Evolutionary conservation across 2,329 filamentous ascomycete species (phyloP), one percentile per base, ranked within the genome.

Genomic region (Ophiostoma perfectum): DNA sequence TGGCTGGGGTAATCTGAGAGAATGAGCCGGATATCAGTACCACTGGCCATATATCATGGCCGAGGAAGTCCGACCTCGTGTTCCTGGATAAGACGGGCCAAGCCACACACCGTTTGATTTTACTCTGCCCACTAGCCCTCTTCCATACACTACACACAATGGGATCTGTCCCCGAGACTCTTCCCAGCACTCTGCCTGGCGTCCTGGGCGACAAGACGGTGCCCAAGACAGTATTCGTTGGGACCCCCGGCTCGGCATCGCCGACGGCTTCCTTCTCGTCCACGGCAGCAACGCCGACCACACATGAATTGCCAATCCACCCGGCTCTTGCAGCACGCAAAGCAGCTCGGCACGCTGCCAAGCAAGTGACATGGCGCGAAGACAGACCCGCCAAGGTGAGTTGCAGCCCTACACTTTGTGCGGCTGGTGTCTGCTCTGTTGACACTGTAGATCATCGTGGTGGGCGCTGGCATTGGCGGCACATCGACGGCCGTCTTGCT

Each of bases 361-460:
- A 55, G 49, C 49, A 55, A 18, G 49, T 27, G 7, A 55, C 49
- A 55, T 55, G 49, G 49, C 49, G 49, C n/a, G 49, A 55, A 55
- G 49, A 55, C 49, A 55, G 49, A 11, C 49, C 49, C 18, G 49
- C n/a, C 18, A 55, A 55, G 18, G 49, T 55, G 18, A 12, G 47
- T 4, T 8, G 47, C 27, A 27, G 27, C 27, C 27, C 27, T 27
- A 27, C 27, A 27, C 27, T 27, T 27, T 27, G 27, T 27, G 27
- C 27, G 27, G 27, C n/a, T 52, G 47, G 5, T 47, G 45, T 5
- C 8, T 16, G 5, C 45, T n/a, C 12, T 14, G 12, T n/a, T n/a
- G 5, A 52, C 6, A 52, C 7, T 27, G 12, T 55, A 55, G 49
- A 27, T 55, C 5, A 55, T 55, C 8, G 49, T 55, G 9, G 18